Conservation (phyloP, 2,329 filamentous ascomycete species). For the Neonectria faginata region DNA sequence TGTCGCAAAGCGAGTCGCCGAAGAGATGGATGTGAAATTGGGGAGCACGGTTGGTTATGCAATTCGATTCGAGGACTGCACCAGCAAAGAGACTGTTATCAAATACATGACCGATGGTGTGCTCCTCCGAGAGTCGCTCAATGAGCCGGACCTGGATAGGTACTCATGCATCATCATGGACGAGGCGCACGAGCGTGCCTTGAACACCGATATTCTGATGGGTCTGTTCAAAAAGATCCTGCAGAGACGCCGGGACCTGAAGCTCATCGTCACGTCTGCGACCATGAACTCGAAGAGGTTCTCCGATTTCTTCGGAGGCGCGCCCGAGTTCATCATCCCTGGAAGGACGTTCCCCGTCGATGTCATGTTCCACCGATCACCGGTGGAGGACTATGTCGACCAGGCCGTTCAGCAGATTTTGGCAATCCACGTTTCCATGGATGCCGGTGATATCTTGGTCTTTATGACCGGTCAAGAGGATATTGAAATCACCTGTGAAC, state of each 20-base stretch:
- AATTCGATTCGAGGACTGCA: slow-evolving; percentile 98
- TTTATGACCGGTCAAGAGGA: slow-evolving; percentile 99
- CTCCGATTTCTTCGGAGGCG: slow-evolving; percentile 94
- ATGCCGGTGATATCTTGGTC: slow-evolving; percentile 90
- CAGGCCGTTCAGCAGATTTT: slow-evolving; percentile 96
- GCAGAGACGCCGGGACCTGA: slow-evolving; percentile 87
- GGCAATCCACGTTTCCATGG: slow-evolving; percentile 95
- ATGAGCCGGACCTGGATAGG: slow-evolving; percentile 91
- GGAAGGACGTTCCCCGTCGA: slow-evolving; percentile 97
- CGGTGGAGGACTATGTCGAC: slow-evolving; percentile 98
- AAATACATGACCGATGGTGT: slow-evolving; percentile 99
- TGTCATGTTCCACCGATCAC: slow-evolving; percentile 92
- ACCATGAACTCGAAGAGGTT: slow-evolving; percentile 99
- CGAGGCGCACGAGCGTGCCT: slow-evolving; percentile 94
- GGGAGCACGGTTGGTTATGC: slow-evolving; percentile 93
- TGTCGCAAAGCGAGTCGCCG: slow-evolving; percentile 96
- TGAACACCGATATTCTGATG: slow-evolving; percentile 98
- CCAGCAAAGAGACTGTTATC: slow-evolving; percentile 92
- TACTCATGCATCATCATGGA: slow-evolving; percentile 99
- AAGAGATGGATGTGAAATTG: slow-evolving; percentile 96
- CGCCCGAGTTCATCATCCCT: slow-evolving; percentile 95
- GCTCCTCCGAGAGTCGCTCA: slow-evolving; percentile 89
- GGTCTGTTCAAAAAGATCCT: slow-evolving; percentile 98
- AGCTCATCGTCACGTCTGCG: slow-evolving; percentile 96
- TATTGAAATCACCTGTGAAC: slow-evolving; percentile 95